Evolutionary conservation across 305 asterid genomes (phyloP).

Genomic region (Fraxinus velutina): DNA sequence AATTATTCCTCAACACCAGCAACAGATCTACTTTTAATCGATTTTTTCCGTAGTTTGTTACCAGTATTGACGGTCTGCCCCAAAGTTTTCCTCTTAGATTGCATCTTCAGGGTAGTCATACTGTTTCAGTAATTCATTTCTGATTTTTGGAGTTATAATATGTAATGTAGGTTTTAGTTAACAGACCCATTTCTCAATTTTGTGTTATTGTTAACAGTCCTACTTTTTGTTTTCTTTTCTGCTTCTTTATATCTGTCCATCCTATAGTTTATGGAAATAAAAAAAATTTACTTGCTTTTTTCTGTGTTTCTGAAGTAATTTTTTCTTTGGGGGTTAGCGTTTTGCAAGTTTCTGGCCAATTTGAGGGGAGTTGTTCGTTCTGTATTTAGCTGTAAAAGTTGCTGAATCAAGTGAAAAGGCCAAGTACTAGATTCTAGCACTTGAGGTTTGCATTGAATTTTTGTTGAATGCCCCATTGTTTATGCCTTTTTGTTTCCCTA

Average conservation of each 20-base stretch:
- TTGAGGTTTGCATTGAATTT: background rate
- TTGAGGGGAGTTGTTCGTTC: slow-evolving; percentile 13
- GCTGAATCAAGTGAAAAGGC: background rate
- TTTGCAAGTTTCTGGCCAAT: slow-evolving; percentile 10
- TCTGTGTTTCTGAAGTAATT: slow-evolving; percentile 16
- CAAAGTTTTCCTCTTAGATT: background rate
- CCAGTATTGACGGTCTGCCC: background rate
- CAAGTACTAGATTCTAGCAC: background rate
- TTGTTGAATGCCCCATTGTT: background rate
- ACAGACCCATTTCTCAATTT: slow-evolving; percentile 8
- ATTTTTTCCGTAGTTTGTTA: background rate
- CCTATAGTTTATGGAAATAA: slow-evolving; percentile 8
- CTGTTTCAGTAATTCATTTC: background rate
- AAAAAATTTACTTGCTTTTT: background rate
- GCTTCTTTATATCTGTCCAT: slow-evolving; percentile 16
- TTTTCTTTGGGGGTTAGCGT: slow-evolving; percentile 23
- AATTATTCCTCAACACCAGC: background rate
- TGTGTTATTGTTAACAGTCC: background rate
- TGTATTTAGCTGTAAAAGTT: slow-evolving; percentile 7
- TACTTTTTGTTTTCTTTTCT: slow-evolving; percentile 4
- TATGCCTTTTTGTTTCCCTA: slow-evolving; percentile 5
- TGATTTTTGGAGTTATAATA: background rate
- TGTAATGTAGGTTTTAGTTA: background rate
- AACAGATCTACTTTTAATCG: background rate
- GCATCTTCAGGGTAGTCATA: background rate